Percentiles rank a stretch among this genome's conserved stretches.
phyloP scores from a whole-genome alignment of 208 protist genomes.

The Trypanosoma melophagium region DNA sequence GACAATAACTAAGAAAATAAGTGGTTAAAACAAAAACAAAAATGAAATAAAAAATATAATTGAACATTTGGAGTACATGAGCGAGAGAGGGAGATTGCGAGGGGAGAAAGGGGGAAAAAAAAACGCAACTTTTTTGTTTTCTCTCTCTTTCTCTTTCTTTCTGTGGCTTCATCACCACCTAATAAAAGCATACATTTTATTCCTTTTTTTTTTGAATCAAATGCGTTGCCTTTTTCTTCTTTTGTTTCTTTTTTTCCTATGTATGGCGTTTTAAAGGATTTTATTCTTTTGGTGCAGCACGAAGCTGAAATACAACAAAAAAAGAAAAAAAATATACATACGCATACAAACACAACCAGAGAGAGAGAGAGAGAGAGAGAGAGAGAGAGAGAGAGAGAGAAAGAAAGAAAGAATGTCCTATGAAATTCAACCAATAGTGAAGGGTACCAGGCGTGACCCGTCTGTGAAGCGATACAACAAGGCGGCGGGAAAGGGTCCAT shows the following conservation, averaged over 20 bases:
- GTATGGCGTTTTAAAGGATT: not conserved
- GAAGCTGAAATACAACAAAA: not conserved
- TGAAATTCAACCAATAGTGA: conserved; percentile 86
- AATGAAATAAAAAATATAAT: not conserved
- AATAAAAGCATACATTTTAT: not conserved
- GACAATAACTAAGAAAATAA: not conserved
- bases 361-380: not conserved
- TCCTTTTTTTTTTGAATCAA: not conserved
- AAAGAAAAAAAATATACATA: not conserved
- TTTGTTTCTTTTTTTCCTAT: conserved; percentile 2
- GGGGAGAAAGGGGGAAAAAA: not conserved
- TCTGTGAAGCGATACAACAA: conserved; percentile 75
- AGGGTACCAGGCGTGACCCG: conserved; percentile 88
- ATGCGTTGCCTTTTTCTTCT: not conserved
- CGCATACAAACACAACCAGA: not conserved
- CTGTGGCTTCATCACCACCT: not conserved
- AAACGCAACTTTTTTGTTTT: too few relatives aligned
- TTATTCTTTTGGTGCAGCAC: not conserved
- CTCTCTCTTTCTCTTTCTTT: too few relatives aligned
- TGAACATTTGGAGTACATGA: not conserved
- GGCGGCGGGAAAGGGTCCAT: conserved; percentile 76
- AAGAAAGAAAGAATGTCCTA: conserved; percentile 55
- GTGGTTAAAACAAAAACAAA: too few relatives aligned
- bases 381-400: too few relatives aligned
- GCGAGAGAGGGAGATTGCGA: too few relatives aligned